Base-by-base conservation (phyloP, 2,329 filamentous ascomycete species). In the Neurospora crassa region DNA sequence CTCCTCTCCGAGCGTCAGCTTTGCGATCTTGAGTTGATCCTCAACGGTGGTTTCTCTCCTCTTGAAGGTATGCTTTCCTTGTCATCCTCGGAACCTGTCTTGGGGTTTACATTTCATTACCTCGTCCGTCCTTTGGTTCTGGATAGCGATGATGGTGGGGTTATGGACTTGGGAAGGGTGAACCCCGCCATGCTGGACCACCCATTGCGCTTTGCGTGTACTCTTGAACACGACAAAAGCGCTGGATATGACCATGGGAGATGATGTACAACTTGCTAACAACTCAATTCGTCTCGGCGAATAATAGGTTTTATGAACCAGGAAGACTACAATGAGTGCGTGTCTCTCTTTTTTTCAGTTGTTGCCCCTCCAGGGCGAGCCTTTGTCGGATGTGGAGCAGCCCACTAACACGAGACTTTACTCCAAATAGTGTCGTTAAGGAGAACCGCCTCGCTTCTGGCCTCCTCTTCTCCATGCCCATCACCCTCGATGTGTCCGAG, bases 1-100 rank as follows among this genome's bases (percentile, higher is more conserved):
- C 84, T 91, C 72, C 90, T 99, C 76, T 92, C 89, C 69, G 96
- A 99, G 87, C 91, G 96, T 79, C 96, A 99, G 84, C 90, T 99
- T 68, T 99, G 96, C 84, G 96, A 99, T 87, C 88, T 99, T 76
- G 96, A 99, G 84, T 84, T 99, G 83, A 94, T 99, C 79, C 90
- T 99, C 82, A 98, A 94, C 82, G 96, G 96, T 81, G 96, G 96
- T 76, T 99, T 99, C 86, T 97, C 94, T 75, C 96, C 96, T 72
- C 89, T 99, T 53, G 95, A 99, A 89, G 96, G 94, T 96, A 78
- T 74, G 89, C 87, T 47, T 37, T 53, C 16, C 68, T 40, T 43
- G 63, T 68, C 11, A 18, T 29, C 16, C 68, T 47, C 43, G 40
- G 40, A 40, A 41, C 43, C 47, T 47, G 68, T 69, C n/a, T 69